Evolutionary conservation across 345 rosid species (phyloP).

Genomic region (Aurinia saxatilis): DNA sequence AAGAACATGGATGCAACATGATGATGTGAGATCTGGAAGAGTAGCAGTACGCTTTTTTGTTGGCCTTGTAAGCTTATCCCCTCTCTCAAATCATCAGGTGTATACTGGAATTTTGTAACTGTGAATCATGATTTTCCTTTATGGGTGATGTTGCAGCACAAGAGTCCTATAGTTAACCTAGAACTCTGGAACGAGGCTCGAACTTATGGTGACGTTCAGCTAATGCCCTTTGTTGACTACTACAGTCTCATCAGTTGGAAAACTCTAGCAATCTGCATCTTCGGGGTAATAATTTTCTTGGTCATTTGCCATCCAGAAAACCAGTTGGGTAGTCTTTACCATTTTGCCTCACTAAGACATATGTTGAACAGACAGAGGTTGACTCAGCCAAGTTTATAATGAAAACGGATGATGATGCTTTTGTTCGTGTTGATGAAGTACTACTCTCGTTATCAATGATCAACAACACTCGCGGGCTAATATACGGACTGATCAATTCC

Average conservation of each 20-base stretch:
- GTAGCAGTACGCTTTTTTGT: conserved; percentile 95
- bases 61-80: conserved; percentile 70
- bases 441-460: conserved; percentile 51
- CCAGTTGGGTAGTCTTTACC: conserved; percentile 7
- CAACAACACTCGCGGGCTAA: conserved; percentile 57
- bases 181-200: conserved; percentile 92
- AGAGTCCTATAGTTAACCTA: conserved; percentile 77
- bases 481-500: conserved; percentile 81
- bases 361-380: conserved; percentile 56
- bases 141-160: conserved; percentile 62
- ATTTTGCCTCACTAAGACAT: conserved; percentile 19
- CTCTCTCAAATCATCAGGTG: not conserved
- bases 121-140: not conserved
- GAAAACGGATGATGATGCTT: conserved; percentile 99
- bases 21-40: conserved; percentile 63
- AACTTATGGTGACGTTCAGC: conserved; percentile 81
- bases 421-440: conserved; percentile 89
- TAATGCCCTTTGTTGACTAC: conserved; percentile 97
- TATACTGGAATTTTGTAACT: not conserved
- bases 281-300: conserved; percentile 53
- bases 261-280: conserved; percentile 93
- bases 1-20: conserved; percentile 97
- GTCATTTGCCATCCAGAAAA: conserved; percentile 15
- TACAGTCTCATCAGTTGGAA: conserved; percentile 96
- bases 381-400: conserved; percentile 76